Percentiles rank a stretch among this genome's conserved stretches.
phyloP scores from a whole-genome alignment of 1,139 yeast species.

The Blastobotrys buckinghamii region DNA sequence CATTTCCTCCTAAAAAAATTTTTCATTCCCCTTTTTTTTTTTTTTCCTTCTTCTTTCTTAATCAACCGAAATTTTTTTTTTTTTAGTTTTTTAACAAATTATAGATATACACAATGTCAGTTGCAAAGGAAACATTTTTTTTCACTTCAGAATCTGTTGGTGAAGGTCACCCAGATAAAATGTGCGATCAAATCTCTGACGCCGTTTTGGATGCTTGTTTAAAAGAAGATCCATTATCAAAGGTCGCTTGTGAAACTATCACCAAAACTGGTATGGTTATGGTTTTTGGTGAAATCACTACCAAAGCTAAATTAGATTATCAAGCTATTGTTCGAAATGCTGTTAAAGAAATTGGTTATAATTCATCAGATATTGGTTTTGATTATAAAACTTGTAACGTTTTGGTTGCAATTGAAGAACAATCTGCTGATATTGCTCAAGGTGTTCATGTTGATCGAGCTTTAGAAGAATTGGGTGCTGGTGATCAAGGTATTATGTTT shows the following conservation, averaged over 20 bases:
- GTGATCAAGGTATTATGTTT: constrained; percentile 99
- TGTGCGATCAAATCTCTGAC: constrained; percentile 98
- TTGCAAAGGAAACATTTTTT: constrained; percentile 37
- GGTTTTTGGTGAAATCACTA: constrained; percentile 99
- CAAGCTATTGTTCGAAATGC: constrained; percentile 98
- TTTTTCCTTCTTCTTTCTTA: not conserved
- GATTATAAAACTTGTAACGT: constrained; percentile 99
- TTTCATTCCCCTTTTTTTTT: not conserved
- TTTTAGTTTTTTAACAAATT: constrained; percentile 10
- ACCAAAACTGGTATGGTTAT: constrained; percentile 98
- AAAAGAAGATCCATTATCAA: constrained; percentile 91
- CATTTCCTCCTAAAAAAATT: not conserved
- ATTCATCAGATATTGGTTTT: constrained; percentile 91
- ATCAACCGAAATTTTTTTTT: not conserved
- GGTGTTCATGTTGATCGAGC: constrained; percentile 98
- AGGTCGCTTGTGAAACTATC: constrained; percentile 99
- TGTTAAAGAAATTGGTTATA: constrained; percentile 97
- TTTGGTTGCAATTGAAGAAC: constrained; percentile 98
- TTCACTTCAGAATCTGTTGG: constrained; percentile 96
- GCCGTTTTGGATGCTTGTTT: constrained; percentile 98
- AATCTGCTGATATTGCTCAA: constrained; percentile 98
- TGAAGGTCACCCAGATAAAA: constrained; percentile 99
- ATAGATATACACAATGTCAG: constrained; percentile 1
- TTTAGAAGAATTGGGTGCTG: constrained; percentile 97
- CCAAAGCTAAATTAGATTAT: constrained; percentile 91